phyloP scores from a whole-genome alignment of 352 stramenopile species.

The Phytophthora lateralis region DNA sequence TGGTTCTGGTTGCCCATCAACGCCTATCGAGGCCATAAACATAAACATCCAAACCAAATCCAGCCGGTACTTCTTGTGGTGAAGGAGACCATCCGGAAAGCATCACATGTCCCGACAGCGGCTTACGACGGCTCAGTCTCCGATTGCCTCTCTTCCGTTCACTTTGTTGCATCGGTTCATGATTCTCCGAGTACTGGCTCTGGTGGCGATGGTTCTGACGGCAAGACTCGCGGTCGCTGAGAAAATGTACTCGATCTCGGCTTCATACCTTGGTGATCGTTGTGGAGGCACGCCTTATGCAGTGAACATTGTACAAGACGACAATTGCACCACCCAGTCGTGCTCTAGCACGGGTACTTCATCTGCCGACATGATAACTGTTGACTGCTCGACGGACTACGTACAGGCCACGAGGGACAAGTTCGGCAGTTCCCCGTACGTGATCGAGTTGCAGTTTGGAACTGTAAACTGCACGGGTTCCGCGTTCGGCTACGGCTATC shows the following conservation, averaged over 20 bases:
- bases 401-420: conserved; percentile 14
- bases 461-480: conserved; percentile 14
- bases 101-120: conserved; percentile 11
- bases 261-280: conserved; percentile 22
- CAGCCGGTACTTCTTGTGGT: conserved; percentile 2
- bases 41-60: conserved; percentile 9
- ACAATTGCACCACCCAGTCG: conserved; percentile 12
- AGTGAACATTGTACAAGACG: conserved; percentile 4
- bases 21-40: conserved; percentile 1
- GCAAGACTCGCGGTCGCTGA: background rate
- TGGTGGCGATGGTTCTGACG: background rate
- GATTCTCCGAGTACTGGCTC: conserved; percentile 1
- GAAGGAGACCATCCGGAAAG: background rate
- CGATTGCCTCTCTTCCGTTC: conserved; percentile 12
- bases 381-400: conserved; percentile 15
- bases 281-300: conserved; percentile 22
- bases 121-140: conserved; percentile 1
- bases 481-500: conserved; percentile 12
- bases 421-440: conserved; percentile 20
- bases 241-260: conserved; percentile 20
- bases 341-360: conserved; percentile 10
- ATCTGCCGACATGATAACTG: conserved; percentile 17
- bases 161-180: conserved; percentile 5
- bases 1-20: background rate
- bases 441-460: conserved; percentile 19